Base-by-base conservation (phyloP, 371 early-diverging fungal species). In the Mucor plumbeus region DNA sequence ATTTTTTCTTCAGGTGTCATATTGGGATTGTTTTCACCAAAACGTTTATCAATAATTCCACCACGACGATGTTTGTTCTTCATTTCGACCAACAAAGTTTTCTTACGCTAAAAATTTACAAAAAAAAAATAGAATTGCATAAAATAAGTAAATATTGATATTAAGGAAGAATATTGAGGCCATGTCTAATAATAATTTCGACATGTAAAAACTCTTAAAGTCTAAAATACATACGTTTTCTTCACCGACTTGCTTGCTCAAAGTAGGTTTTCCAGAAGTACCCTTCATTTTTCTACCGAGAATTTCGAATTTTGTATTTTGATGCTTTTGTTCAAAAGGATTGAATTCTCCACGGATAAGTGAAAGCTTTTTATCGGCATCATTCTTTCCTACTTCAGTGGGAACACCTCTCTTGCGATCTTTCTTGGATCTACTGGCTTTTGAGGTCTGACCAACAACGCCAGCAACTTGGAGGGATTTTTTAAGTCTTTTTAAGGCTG, bases 1-100 rank as follows among this genome's bases (percentile, higher is more conserved):
- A 97, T 95, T 71, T 93, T 95, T 63, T 99, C 99, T 83, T 99
- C 98, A 3, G 92, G 85, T 38, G 95, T 91, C 90, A 98, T 80
- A 34, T 76, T 84, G 15, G 93, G 87, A 68, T 96, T 88, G 73
- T 91, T 90, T 75, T 98, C 99, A 75, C 98, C 99, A 76, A 99
- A 95, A 68, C 99, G 94, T 40, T 91, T 86, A 85, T 99, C 99
- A 41, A 95, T 86, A 43, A 99, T 81, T 21, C 90, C 91, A 63
- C 93, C 91, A 35, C 84, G 85, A 59, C 88, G 88, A 67, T 87
- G 81, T 64, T 88, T 88, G 59, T 81, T 84, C 53, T 88, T 77
- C 72, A 93, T 77, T 79, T 96, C 96, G 9, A 86, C 81, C 8
- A 92, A 78, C 54, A 98, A 74, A 0, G 97, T 96, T 59, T 93